Percentiles rank a stretch among this genome's conserved stretches.
phyloP scores from a whole-genome alignment of 768 basidiomycete genomes.

The Suillus cothurnatus region DNA sequence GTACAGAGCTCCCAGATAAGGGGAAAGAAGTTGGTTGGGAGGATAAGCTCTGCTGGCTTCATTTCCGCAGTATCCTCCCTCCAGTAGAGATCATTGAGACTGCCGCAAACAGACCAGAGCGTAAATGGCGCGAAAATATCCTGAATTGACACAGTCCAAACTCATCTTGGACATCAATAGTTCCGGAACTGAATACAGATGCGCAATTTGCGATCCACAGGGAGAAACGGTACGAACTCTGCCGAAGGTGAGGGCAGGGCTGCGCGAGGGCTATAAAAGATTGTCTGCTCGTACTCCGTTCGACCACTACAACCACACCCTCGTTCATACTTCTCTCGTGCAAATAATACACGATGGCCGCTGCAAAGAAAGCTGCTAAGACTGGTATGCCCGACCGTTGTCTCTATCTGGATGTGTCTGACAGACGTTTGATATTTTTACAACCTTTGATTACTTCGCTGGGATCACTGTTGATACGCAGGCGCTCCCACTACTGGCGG shows the following conservation, averaged over 20 bases:
- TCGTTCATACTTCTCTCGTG: slow-evolving; percentile 1
- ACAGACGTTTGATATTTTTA: not conserved
- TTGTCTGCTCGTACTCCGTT: slow-evolving; percentile 5
- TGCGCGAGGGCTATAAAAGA: slow-evolving; percentile 24
- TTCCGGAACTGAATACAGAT: not conserved
- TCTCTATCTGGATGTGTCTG: not conserved
- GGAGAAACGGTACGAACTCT: slow-evolving; percentile 17
- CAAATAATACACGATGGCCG: slow-evolving; percentile 21
- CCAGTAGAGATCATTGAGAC: slow-evolving; percentile 10
- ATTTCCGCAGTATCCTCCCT: slow-evolving; percentile 21
- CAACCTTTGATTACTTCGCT: not conserved
- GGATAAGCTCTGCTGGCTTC: slow-evolving; percentile 20
- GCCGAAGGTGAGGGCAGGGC: slow-evolving; percentile 34
- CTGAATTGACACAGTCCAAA: slow-evolving; percentile 11
- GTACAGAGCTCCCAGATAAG: slow-evolving; percentile 24
- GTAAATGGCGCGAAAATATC: slow-evolving; percentile 6
- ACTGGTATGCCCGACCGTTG: slow-evolving; percentile 23
- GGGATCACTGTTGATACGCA: slow-evolving; percentile 5
- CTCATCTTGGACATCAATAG: not conserved
- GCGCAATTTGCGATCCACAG: not conserved
- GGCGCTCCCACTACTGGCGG: slow-evolving; percentile 14
- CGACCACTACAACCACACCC: not conserved
- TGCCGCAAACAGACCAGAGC: slow-evolving; percentile 8
- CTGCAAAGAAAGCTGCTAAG: slow-evolving; percentile 26
- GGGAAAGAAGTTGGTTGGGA: slow-evolving; percentile 18